phyloP scores from a whole-genome alignment of 768 basidiomycete species.

The Pseudohyphozyma bogoriensis region DNA sequence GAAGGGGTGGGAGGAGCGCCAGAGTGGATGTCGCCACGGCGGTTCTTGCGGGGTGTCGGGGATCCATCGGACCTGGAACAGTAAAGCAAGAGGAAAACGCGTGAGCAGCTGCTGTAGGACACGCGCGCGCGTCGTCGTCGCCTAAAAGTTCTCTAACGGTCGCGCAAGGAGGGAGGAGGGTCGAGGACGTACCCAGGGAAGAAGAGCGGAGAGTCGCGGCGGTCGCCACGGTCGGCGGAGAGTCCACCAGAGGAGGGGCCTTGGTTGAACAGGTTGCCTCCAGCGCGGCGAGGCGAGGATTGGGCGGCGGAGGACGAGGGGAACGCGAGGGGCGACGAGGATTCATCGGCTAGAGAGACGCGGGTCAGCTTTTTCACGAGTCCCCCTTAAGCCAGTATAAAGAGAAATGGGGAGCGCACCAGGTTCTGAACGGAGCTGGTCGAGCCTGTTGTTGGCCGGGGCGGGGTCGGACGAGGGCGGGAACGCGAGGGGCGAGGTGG shows the following conservation, averaged over 20 bases:
- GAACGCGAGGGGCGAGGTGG: slow-evolving; percentile 36
- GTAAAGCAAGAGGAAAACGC: neutral
- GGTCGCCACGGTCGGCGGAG: slow-evolving; percentile 10
- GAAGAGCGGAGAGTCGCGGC: slow-evolving; percentile 38
- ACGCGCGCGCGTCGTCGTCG: neutral
- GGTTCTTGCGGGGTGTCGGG: slow-evolving; percentile 57
- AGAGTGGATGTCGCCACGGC: slow-evolving; percentile 85
- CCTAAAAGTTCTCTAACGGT: neutral
- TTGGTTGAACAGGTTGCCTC: slow-evolving; percentile 21
- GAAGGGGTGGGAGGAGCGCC: slow-evolving; percentile 48
- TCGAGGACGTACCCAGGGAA: slow-evolving; percentile 39
- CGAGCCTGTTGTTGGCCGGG: neutral
- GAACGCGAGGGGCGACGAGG: slow-evolving; percentile 10
- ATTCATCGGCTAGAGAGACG: neutral
- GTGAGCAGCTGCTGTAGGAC: neutral
- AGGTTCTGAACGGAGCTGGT: neutral
- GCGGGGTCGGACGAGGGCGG: slow-evolving; percentile 21
- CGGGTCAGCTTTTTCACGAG: neutral
- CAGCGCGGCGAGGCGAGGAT: slow-evolving; percentile 16
- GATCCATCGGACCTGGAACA: slow-evolving; percentile 34
- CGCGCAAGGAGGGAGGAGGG: neutral
- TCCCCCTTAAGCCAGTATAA: no score
- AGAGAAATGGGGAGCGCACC: neutral
- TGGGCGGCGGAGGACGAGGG: slow-evolving; percentile 33
- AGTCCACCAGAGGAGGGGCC: slow-evolving; percentile 5